A percentile compares a stretch with the other conserved stretches of the same genome.
phyloP scores from a whole-genome alignment of 768 basidiomycete genomes.

The Trametes elegans region DNA sequence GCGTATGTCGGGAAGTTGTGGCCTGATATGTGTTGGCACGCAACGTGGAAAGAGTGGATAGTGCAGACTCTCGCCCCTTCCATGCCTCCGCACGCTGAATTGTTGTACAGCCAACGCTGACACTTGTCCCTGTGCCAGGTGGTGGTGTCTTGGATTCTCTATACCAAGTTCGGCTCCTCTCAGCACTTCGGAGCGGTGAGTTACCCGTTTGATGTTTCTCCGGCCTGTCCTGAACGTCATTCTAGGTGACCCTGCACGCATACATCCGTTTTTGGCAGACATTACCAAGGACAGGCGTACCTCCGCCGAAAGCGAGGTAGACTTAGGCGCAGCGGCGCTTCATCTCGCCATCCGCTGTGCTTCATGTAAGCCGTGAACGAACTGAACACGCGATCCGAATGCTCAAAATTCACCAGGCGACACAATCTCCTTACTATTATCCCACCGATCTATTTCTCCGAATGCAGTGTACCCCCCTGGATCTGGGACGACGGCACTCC shows the following conservation, averaged over 20 bases:
- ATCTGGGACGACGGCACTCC: conserved; percentile 70
- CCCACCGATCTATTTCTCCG: conserved; percentile 74
- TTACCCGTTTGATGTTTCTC: background rate
- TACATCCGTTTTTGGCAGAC: conserved; percentile 81
- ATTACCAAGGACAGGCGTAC: conserved; percentile 63
- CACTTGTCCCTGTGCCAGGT: too few species aligned
- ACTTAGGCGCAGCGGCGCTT: conserved; percentile 71
- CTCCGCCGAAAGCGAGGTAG: conserved; percentile 46
- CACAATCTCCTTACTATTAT: conserved; percentile 65
- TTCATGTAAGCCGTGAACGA: conserved; percentile 47
- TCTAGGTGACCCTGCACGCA: conserved; percentile 70
- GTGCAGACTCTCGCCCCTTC: too few species aligned
- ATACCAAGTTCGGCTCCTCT: conserved; percentile 42
- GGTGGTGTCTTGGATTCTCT: conserved; percentile 30
- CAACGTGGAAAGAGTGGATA: too few species aligned
- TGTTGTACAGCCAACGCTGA: too few species aligned
- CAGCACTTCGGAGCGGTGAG: conserved; percentile 41
- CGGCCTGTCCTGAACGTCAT: background rate
- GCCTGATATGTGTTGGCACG: too few species aligned
- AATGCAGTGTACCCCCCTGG: conserved; percentile 73
- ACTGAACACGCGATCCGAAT: background rate
- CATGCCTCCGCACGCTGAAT: too few species aligned
- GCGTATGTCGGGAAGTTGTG: too few species aligned
- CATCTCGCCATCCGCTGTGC: conserved; percentile 85
- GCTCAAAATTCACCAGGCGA: conserved; percentile 42